Evolutionary conservation across 768 basidiomycete species (phyloP).

Genomic region (Galerina sulciceps): DNA sequence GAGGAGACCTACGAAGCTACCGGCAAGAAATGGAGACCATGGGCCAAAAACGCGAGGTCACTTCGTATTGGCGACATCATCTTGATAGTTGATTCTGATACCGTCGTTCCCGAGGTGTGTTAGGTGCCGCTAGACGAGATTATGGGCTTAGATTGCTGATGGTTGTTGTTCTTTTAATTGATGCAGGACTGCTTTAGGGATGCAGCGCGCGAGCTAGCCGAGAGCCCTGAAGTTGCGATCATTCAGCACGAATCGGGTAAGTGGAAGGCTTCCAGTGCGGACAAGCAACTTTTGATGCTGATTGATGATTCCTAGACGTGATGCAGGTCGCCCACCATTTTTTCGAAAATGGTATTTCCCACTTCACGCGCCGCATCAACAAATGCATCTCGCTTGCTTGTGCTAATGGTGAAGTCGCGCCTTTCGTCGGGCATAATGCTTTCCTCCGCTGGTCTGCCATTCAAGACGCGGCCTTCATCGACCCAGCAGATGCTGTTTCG

Average conservation of each 20-base stretch:
- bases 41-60: constrained; percentile 77
- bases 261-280: constrained; percentile 12
- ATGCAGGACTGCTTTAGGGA: constrained; percentile 85
- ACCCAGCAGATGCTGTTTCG: constrained; percentile 61
- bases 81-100: constrained; percentile 83
- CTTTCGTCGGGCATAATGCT: constrained; percentile 88
- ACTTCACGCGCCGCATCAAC: constrained; percentile 89
- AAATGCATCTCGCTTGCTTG: constrained; percentile 79
- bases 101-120: constrained; percentile 71
- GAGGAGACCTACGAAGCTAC: constrained; percentile 71
- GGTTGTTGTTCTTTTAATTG: constrained; percentile 1
- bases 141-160: not conserved
- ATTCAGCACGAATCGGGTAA: constrained; percentile 87
- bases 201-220: constrained; percentile 83
- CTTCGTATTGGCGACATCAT: constrained; percentile 81
- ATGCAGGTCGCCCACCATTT: constrained; percentile 91
- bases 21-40: constrained; percentile 65
- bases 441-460: constrained; percentile 90
- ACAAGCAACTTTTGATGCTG: not conserved
- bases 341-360: constrained; percentile 89
- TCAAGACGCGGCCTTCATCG: constrained; percentile 82
- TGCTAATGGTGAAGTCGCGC: constrained; percentile 82
- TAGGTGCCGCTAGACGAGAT: constrained; percentile 4
- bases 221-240: constrained; percentile 84
- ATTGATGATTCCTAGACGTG: constrained; percentile 55